Conservation (phyloP, 768 basidiomycete genomes). For the Plicaturopsis crispa region DNA sequence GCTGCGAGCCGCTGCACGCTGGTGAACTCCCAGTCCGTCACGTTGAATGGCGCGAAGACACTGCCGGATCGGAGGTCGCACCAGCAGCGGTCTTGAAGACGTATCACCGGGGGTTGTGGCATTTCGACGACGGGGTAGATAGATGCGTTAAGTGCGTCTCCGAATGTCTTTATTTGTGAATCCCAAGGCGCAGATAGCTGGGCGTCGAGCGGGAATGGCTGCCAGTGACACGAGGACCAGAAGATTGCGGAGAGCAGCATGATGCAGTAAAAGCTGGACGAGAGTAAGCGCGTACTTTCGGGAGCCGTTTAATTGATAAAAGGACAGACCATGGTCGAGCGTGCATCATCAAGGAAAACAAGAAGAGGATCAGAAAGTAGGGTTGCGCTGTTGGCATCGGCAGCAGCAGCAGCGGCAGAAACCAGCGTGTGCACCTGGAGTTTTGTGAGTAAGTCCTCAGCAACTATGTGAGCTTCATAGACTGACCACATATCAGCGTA, state of each 20-base stretch:
- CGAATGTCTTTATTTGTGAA: constrained; percentile 65
- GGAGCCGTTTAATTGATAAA: constrained; percentile 4
- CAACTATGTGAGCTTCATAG: neutral
- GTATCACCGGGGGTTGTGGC: constrained; percentile 49
- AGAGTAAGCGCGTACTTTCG: constrained; percentile 1
- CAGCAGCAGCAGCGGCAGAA: constrained; percentile 65
- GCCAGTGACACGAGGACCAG: constrained; percentile 86
- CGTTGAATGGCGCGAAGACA: constrained; percentile 73
- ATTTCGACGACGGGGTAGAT: constrained; percentile 26
- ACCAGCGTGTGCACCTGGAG: constrained; percentile 80
- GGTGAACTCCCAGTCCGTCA: constrained; percentile 64
- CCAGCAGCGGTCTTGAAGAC: constrained; percentile 77
- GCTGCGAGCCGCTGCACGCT: constrained; percentile 49
- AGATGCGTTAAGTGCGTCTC: constrained; percentile 47
- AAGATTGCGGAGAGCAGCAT: constrained; percentile 77
- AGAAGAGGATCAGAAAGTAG: constrained; percentile 70
- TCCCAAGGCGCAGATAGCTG: constrained; percentile 61
- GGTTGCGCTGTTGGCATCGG: constrained; percentile 78
- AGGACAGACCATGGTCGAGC: constrained; percentile 73
- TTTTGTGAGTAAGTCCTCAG: neutral
- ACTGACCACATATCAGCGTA: constrained; percentile 47
- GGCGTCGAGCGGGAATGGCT: constrained; percentile 62
- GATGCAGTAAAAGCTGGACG: constrained; percentile 76
- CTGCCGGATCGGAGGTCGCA: constrained; percentile 62
- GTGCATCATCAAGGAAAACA: constrained; percentile 71